Evolutionary conservation across 495 filamentous ascomycete genomes (phyloP), one percentile per base, ranked within the genome.

Genomic region (Penicillium odoratum): DNA sequence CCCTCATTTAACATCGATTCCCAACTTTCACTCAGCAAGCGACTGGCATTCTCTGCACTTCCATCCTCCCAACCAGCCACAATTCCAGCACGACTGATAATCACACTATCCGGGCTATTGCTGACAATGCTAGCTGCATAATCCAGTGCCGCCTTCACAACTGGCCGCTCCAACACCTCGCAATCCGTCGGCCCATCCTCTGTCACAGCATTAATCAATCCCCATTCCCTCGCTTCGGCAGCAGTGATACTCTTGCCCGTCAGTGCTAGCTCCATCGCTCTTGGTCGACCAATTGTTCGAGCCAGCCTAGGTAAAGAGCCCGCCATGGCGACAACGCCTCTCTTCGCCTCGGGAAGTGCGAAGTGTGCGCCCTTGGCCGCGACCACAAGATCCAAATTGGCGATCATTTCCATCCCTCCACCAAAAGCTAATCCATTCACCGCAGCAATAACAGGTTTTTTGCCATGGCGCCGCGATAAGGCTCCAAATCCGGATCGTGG

Each of bases 231-330:
- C 49, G 83, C 87, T 72, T 83, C 80, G 31, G 55, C 49, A 6
- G 85, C 86, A 9, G 48, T 60, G 34, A 89, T 66, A 38, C 61
- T 74, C 54, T 81, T 69, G 13, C 88, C 88, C 6, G 79, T 83
- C 16, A 90, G 67, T 16, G 80, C 86, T 65, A 90, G 73, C 73
- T 90, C 88, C 67, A 81, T 81, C 2, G 88, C 86, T 30, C 87
- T 73, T 68, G 85, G 85, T 42, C 76, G 63, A 3, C 88, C 87
- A 36, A 88, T 69, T 1, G 74, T 84, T n/a, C 82, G 67, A 15
- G 83, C 69, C 10, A 92, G 64, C 29, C 89, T 76, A 1, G 88
- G 87, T 53, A 93, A 66, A 25, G 79, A 85, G 5, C 88, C 88
- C 5, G 85, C 86, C 18, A 87, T 66, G n/a, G 88, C 79, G 46